Base-by-base conservation (phyloP, 768 basidiomycete genomes). In the Chiua virens region DNA sequence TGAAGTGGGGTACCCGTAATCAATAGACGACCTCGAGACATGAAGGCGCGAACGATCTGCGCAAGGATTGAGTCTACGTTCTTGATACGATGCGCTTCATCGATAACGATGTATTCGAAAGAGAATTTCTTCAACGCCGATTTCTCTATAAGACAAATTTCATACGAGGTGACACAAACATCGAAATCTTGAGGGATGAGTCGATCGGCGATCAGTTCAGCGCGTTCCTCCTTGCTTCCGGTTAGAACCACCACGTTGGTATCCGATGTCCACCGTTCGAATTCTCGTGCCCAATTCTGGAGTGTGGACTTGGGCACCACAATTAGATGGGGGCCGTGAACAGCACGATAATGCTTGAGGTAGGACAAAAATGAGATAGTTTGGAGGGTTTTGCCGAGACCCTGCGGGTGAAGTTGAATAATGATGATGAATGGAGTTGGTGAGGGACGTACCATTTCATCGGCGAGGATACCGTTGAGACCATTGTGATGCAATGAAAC, bases 21-120 rank as follows among this genome's bases (percentile, higher is more conserved):
- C 47, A 99, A 79, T 49, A 99, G 73, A 37, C 97, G 78, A 0
- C 93, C 95, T 27, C 95, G 82, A 38, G 89, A 90, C 61, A 82
- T 80, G 72, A 98, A 98, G 3, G 88, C 76, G 43, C 96, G 83
- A 42, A 98, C 92, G 62, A 99, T 98, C 71, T 97, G 92, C 15
- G 87, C 86, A 15, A 99, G 80, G 61, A 98, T 87, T 13, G 92
- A 96, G 68, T 98, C 92, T 59, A 96, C 94, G 67, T 98, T 98
- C 76, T 98, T 98, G 80, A 99, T 99, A 21, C 97, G 88, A 65
- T 99, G 96, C 1, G 96, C 96, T 72, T 99, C 96, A 72, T 99
- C 96, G 63, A 99, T 98, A 57, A 89, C 83, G 69, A 98, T 98
- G 71, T 98, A 98, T 69, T 96, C 92, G 75, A 98, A 98, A 0